Conservation (phyloP, 2,329 filamentous ascomycete species). For the Metarhizium humberi region DNA sequence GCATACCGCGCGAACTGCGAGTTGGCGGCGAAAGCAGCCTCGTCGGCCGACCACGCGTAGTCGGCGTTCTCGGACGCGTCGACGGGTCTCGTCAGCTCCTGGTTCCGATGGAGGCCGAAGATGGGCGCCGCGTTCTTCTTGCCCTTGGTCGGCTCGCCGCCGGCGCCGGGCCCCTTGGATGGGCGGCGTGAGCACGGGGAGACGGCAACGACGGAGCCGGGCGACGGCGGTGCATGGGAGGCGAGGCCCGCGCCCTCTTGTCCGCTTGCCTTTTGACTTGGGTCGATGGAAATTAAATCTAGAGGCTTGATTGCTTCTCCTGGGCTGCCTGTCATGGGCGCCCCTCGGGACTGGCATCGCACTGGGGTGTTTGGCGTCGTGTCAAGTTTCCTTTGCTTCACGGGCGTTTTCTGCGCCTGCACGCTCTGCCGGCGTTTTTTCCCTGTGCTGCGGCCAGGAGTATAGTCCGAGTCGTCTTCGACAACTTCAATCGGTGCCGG, state of each 20-base stretch:
- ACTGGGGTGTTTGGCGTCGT: not conserved
- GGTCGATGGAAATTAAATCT: not conserved
- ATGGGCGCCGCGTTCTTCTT: slow-evolving; percentile 8
- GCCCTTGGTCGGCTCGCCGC: slow-evolving; percentile 3
- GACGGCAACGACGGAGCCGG: not conserved
- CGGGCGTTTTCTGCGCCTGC: slow-evolving; percentile 6
- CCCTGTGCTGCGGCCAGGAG: not conserved
- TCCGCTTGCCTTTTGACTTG: not conserved
- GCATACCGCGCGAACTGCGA: slow-evolving; percentile 13
- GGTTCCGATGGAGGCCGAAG: slow-evolving; percentile 13
- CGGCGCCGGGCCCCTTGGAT: not conserved
- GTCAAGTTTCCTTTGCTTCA: not conserved
- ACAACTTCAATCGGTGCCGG: not conserved
- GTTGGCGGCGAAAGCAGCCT: slow-evolving; percentile 14
- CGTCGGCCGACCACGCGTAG: slow-evolving; percentile 17
- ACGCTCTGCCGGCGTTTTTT: slow-evolving; percentile 1
- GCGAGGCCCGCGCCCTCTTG: not conserved
- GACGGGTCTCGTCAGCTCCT: slow-evolving; percentile 5
- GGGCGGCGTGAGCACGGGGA: not conserved
- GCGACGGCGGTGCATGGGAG: not conserved
- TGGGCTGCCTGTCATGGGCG: not conserved
- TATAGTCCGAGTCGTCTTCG: slow-evolving; percentile 4
- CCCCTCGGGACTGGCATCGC: not conserved
- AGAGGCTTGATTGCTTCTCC: not conserved
- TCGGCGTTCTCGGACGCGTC: slow-evolving; percentile 4